Conservation (phyloP, 139 green algal genomes). For the Chlamydomonas eustigma region DNA sequence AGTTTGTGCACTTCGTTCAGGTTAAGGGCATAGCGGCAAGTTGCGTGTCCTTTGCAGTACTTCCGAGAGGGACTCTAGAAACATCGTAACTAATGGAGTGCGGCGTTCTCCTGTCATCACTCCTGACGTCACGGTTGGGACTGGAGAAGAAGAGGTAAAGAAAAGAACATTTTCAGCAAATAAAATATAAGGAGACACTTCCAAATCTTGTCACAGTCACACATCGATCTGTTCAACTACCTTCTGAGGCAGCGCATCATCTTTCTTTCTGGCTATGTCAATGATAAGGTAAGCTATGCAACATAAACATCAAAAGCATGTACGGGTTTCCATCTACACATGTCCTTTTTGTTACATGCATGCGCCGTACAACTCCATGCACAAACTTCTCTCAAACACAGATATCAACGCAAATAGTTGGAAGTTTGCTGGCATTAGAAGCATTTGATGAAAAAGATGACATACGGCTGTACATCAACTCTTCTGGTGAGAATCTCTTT, state of each 20-base stretch:
- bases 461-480: slow-evolving; percentile 98
- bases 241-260: slow-evolving; percentile 87
- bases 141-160: slow-evolving; percentile 49
- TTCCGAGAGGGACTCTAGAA: no score
- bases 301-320: no score
- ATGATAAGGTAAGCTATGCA: slow-evolving; percentile 57
- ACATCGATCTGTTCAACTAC: slow-evolving; percentile 80
- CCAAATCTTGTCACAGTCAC: slow-evolving; percentile 42
- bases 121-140: slow-evolving; percentile 45
- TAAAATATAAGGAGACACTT: no score
- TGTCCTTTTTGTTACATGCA: slow-evolving; percentile 6
- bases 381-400: no score
- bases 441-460: slow-evolving; percentile 71
- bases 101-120: slow-evolving; percentile 50
- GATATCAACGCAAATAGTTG: slow-evolving; percentile 78
- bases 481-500: slow-evolving; percentile 40
- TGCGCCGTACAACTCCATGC: no score
- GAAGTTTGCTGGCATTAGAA: slow-evolving; percentile 83
- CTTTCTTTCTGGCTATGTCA: slow-evolving; percentile 80
- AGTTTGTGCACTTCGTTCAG: no score
- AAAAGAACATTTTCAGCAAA: no score
- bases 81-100: slow-evolving; percentile 41
- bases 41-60: no score
- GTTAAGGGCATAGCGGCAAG: no score
- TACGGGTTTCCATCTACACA: neutral